A percentile compares a stretch with the other conserved stretches of the same genome.
Conservation (phyloP, 2,329 filamentous ascomycete genomes). For the Colletotrichum spinosum region DNA sequence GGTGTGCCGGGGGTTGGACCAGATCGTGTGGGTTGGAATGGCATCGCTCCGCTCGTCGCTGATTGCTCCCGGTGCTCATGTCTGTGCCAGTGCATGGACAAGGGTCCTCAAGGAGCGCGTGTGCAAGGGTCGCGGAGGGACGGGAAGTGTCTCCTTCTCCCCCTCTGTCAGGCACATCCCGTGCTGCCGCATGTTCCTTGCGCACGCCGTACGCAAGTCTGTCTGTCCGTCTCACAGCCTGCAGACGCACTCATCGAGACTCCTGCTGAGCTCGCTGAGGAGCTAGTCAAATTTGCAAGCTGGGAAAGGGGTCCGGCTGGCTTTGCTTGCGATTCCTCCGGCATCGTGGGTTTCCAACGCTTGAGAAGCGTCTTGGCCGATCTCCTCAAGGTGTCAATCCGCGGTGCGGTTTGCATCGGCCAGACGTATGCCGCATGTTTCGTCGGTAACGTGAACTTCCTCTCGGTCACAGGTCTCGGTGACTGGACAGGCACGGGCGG, state of each 20-base stretch:
- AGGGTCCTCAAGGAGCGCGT: constrained; percentile 12
- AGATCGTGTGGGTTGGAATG: constrained; percentile 16
- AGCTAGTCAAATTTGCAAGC: constrained; percentile 12
- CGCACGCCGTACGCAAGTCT: constrained; percentile 1
- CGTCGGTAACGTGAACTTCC: neutral
- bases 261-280: constrained; percentile 12
- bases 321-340: neutral
- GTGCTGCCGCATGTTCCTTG: neutral
- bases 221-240: constrained; percentile 19
- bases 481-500: constrained; percentile 1
- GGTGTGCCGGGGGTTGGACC: constrained; percentile 14
- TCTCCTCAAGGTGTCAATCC: no score
- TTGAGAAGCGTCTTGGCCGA: no score
- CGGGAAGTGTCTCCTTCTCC: constrained; percentile 32
- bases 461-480: constrained; percentile 1
- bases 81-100: constrained; percentile 11
- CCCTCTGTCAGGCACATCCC: constrained; percentile 29
- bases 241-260: constrained; percentile 19
- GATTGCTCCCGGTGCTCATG: constrained; percentile 21
- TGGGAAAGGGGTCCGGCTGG: constrained; percentile 11
- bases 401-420: no score
- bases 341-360: constrained; percentile 8
- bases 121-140: constrained; percentile 29
- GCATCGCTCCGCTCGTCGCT: constrained; percentile 5
- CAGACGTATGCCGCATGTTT: neutral